phyloP scores from a whole-genome alignment of 2,329 filamentous ascomycete genomes.

The Didymella arachidicola region DNA sequence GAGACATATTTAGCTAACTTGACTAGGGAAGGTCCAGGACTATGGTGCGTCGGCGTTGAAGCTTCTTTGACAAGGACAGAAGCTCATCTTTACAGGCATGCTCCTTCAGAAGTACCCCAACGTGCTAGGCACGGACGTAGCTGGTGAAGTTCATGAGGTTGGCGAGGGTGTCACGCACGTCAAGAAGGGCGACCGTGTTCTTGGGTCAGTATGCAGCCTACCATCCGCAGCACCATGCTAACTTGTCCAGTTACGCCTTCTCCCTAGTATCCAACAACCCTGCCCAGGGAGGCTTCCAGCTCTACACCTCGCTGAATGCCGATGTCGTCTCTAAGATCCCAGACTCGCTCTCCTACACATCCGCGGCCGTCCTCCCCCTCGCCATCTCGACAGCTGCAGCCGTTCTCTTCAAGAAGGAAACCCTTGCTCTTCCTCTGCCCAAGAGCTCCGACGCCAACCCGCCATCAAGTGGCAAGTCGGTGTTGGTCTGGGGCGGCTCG shows the following conservation, averaged over 20 bases:
- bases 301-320: constrained; percentile 43
- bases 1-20: constrained; percentile 8
- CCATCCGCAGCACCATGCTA: background rate
- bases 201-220: constrained; percentile 38
- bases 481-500: constrained; percentile 63
- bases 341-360: constrained; percentile 46
- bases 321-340: constrained; percentile 52
- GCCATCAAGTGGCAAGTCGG: constrained; percentile 45
- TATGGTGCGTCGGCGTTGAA: constrained; percentile 26
- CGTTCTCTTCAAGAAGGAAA: constrained; percentile 53
- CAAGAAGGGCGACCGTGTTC: constrained; percentile 56
- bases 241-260: constrained; percentile 33
- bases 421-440: constrained; percentile 52
- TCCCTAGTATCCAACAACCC: constrained; percentile 35
- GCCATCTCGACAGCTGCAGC: constrained; percentile 55
- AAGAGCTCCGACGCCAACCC: constrained; percentile 43
- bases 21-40: constrained; percentile 45
- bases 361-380: constrained; percentile 55
- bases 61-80: background rate
- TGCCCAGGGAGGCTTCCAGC: constrained; percentile 44
- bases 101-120: constrained; percentile 47
- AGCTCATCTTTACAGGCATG: constrained; percentile 30
- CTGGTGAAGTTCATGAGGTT: constrained; percentile 57
- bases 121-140: constrained; percentile 54
- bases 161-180: constrained; percentile 57